phyloP scores from a whole-genome alignment of 2,329 filamentous ascomycete genomes.

The Pezicula rhizophila region DNA sequence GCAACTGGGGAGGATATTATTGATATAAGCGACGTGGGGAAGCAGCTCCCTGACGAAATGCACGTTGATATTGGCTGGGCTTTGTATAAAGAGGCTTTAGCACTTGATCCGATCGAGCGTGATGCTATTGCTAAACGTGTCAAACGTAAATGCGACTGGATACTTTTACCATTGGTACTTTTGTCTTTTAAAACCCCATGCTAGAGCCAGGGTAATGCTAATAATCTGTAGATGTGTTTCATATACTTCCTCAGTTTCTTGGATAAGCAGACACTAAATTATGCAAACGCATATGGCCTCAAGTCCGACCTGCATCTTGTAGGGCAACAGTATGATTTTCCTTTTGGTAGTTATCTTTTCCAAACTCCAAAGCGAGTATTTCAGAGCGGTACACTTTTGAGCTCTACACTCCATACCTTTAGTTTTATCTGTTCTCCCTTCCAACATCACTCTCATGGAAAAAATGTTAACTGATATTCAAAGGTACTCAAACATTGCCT shows the following conservation, averaged over 20 bases:
- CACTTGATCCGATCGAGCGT: conserved; percentile 28
- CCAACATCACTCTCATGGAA: conserved; percentile 2
- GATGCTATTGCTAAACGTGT: conserved; percentile 27
- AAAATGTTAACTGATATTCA: no score
- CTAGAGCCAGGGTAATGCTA: conserved; percentile 25
- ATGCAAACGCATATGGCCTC: conserved; percentile 36
- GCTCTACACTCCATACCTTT: not conserved
- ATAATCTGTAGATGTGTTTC: conserved; percentile 2
- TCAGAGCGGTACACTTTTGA: not conserved
- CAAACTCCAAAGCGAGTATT: conserved; percentile 14
- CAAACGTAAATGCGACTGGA: conserved; percentile 28
- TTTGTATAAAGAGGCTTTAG: conserved; percentile 26
- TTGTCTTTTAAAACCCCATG: not conserved
- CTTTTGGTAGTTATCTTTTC: conserved; percentile 26
- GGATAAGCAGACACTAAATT: conserved; percentile 30
- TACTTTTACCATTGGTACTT: conserved; percentile 30
- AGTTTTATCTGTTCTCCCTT: not conserved
- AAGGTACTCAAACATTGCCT: no score
- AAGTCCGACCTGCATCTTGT: conserved; percentile 34
- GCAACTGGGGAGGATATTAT: no score
- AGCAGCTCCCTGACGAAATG: not conserved
- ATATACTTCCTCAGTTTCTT: conserved; percentile 31
- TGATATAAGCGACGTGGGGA: no score
- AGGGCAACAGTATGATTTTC: conserved; percentile 37
- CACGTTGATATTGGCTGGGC: conserved; percentile 7